phyloP scores from a whole-genome alignment of 2,329 filamentous ascomycete species.

The Elsinoe australis region DNA sequence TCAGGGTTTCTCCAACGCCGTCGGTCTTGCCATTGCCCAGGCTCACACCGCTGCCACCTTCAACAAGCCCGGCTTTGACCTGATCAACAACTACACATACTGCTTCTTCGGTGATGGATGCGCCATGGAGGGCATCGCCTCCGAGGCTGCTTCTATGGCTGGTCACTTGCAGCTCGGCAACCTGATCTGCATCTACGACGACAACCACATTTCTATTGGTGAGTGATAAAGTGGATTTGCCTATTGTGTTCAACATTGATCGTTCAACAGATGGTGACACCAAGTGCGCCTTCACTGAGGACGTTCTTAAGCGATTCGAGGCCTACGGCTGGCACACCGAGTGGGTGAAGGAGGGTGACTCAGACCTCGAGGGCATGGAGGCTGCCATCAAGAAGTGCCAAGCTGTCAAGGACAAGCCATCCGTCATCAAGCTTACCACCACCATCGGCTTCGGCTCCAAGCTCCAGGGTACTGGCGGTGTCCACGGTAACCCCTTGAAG shows the following conservation, averaged over 20 bases:
- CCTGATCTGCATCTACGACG: constrained; percentile 93
- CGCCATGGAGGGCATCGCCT: constrained; percentile 95
- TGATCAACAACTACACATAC: constrained; percentile 97
- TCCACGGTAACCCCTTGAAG: constrained; percentile 95
- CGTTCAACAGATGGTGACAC: constrained; percentile 94
- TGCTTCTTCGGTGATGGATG: constrained; percentile 96
- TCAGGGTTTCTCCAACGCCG: constrained; percentile 94
- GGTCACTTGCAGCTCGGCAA: constrained; percentile 97
- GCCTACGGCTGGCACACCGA: constrained; percentile 92
- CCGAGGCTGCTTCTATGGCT: constrained; percentile 83
- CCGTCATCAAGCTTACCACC: constrained; percentile 92
- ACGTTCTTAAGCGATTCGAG: constrained; percentile 90
- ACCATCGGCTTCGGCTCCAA: constrained; percentile 95
- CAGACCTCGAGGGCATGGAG: constrained; percentile 81
- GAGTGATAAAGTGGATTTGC: no score
- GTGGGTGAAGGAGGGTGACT: constrained; percentile 78
- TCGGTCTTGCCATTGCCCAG: constrained; percentile 95
- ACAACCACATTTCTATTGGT: constrained; percentile 92
- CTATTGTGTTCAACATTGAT: no score
- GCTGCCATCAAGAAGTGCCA: constrained; percentile 77
- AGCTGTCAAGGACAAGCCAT: constrained; percentile 89
- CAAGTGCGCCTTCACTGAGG: constrained; percentile 93
- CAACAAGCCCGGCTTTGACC: constrained; percentile 91
- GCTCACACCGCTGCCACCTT: constrained; percentile 82
- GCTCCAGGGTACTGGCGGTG: constrained; percentile 86